Percentiles rank a stretch among this genome's conserved stretches.
Conservation (phyloP, 2,329 filamentous ascomycete species). For the Chaetomiaceae sp. region DNA sequence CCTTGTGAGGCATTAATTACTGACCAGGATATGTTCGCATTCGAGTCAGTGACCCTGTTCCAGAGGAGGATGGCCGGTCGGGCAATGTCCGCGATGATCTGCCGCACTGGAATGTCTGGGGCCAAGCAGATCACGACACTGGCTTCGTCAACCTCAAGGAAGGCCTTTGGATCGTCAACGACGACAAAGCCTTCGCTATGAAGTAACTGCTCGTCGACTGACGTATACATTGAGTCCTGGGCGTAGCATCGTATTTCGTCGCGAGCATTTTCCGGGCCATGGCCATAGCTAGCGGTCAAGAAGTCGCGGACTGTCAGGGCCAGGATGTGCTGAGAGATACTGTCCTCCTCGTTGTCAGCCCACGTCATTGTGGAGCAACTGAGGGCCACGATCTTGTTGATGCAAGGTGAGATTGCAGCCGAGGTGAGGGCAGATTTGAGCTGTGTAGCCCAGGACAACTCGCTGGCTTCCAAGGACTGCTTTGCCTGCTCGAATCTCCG, state of each 20-base stretch:
- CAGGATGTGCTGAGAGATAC: conserved; percentile 4
- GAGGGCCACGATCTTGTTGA: conserved; percentile 2
- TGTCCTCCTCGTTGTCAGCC: not conserved
- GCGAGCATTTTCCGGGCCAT: not conserved
- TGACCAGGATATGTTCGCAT: no score
- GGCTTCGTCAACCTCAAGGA: conserved; percentile 4
- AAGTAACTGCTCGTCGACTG: conserved; percentile 2
- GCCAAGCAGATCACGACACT: not conserved
- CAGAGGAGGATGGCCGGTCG: conserved; percentile 1
- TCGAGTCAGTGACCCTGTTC: not conserved
- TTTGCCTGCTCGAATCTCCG: not conserved
- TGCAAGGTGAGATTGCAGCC: not conserved
- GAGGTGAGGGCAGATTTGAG: not conserved
- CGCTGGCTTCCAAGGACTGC: not conserved
- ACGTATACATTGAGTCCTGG: conserved; percentile 7
- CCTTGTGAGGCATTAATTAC: no score
- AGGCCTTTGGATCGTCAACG: not conserved
- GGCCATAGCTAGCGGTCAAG: not conserved
- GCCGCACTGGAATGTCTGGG: not conserved
- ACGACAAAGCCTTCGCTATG: not conserved
- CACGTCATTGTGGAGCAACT: conserved; percentile 4
- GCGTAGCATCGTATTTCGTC: conserved; percentile 9
- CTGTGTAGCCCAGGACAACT: not conserved
- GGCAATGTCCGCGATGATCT: conserved; percentile 5
- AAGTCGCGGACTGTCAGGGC: conserved; percentile 2